phyloP scores from a whole-genome alignment of 2,329 filamentous ascomycete species.

The Ascosphaera apis region DNA sequence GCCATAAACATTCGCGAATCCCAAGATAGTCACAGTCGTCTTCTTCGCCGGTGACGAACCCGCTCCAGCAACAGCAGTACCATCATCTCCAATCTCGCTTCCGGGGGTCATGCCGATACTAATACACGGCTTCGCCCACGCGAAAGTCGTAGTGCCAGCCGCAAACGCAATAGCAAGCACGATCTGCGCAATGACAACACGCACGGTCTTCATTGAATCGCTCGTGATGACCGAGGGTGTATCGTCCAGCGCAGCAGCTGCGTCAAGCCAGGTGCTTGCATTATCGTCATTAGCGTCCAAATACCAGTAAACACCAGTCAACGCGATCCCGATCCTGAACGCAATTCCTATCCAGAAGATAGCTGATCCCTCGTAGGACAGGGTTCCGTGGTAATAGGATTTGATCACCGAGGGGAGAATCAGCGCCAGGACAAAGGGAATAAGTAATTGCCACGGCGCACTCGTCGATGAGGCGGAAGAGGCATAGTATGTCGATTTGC shows the following conservation, averaged over 20 bases:
- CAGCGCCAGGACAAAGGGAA: constrained; percentile 53
- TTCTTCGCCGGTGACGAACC: constrained; percentile 14
- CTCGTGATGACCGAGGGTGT: constrained; percentile 34
- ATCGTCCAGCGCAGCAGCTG: constrained; percentile 36
- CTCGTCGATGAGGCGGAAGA: constrained; percentile 82
- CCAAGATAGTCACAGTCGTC: constrained; percentile 50
- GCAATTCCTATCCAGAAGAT: constrained; percentile 63
- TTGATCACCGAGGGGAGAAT: constrained; percentile 58
- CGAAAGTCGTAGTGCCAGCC: constrained; percentile 64
- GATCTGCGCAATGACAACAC: constrained; percentile 57
- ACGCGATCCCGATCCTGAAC: constrained; percentile 50
- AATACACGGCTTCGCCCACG: constrained; percentile 68
- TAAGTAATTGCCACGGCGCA: constrained; percentile 63
- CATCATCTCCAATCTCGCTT: constrained; percentile 3
- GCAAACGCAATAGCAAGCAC: constrained; percentile 59
- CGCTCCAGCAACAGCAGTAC: constrained; percentile 19
- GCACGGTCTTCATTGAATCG: constrained; percentile 44
- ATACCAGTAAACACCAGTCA: constrained; percentile 66
- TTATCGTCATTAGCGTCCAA: constrained; percentile 69
- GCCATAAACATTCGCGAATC: constrained; percentile 84
- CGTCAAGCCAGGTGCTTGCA: neutral
- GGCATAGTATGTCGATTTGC: constrained; percentile 84
- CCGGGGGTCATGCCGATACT: constrained; percentile 38
- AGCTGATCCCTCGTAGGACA: constrained; percentile 71
- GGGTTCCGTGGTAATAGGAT: constrained; percentile 57